Base-by-base conservation (phyloP, 1,139 yeast genomes). In the Lodderomyces parapsilosis region DNA sequence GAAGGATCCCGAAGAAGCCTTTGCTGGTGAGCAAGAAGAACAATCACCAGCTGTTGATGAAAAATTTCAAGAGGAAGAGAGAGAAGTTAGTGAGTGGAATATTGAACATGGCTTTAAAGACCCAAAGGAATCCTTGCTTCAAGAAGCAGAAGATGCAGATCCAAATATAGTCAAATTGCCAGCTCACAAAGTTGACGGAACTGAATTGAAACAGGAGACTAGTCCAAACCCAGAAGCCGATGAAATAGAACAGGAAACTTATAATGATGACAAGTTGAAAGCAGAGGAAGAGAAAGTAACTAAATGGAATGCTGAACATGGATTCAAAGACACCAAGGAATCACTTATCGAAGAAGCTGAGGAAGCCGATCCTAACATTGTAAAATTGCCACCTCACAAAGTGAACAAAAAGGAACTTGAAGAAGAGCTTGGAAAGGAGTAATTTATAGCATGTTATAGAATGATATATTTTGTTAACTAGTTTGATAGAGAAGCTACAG, bases 281-380 rank as follows among this genome's bases (percentile, higher is more conserved):
- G 45, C 48, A n/a, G 47, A 51, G 40, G 68, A 62, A 41, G 56
- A 51, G 2, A 61, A 57, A 7, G 59, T 62, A 23, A 57, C 52
- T 15, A 55, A 55, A 6, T 54, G 61, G 53, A 65, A 65, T 54
- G 60, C 54, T 49, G 51, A 62, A 49, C 63, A 56, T 39, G 68
- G 66, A 4, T 45, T 51, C 43, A 51, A 49, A 37, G 49, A 56
- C 40, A 61, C 57, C 32, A 49, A 57, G 40, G 55, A 60, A 40
- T 57, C 65, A 7, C 54, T 65, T 47, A 52, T 64, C 36, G 65
- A 62, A 35, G 58, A 58, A 27, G 68, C 67, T 17, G 65, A 59
- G 42, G 59, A 52, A n/a, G 37, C 44, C 17, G 53, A 54, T 35
- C 62, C 65, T 3, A 51, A 40, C 9, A 53, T 61, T 42, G 53